Evolutionary conservation across 176 grass and related monocot species (phyloP).

Genomic region (Zoysia japonica): DNA sequence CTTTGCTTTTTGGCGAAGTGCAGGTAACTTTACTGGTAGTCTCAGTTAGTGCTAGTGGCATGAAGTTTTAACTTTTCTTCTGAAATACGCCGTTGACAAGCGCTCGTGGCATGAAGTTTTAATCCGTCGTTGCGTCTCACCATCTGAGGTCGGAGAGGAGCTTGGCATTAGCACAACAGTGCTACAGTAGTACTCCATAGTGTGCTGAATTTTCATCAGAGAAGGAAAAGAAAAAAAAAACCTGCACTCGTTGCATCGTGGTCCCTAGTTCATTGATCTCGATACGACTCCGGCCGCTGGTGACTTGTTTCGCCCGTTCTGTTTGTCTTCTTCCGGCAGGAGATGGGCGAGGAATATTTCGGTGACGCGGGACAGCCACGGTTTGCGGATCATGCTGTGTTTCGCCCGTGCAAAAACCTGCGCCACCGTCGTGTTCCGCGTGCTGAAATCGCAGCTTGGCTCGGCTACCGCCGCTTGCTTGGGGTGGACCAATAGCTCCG

Average conservation of each 20-base stretch:
- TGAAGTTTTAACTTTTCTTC: not conserved
- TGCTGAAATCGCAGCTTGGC: not conserved
- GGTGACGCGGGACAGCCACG: not conserved
- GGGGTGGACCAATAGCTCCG: not conserved
- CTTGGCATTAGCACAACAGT: not conserved
- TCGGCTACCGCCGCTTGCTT: not conserved
- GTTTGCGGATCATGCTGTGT: not conserved
- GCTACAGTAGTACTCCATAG: no score
- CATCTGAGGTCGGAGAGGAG: not conserved
- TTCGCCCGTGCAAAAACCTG: not conserved
- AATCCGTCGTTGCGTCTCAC: not conserved
- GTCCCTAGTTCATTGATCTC: not conserved
- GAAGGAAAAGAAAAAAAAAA: not conserved
- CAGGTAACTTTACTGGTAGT: not conserved
- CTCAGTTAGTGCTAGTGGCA: not conserved
- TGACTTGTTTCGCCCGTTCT: not conserved
- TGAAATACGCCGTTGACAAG: not conserved
- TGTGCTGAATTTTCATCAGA: not conserved
- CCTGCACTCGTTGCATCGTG: not conserved
- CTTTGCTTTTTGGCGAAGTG: no score
- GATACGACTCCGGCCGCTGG: not conserved
- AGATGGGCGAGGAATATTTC: not conserved
- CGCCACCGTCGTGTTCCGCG: constrained; percentile 16
- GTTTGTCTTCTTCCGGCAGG: not conserved
- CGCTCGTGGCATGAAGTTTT: not conserved